Evolutionary conservation across 768 basidiomycete genomes (phyloP).

Genomic region (Termitomyces sp.): DNA sequence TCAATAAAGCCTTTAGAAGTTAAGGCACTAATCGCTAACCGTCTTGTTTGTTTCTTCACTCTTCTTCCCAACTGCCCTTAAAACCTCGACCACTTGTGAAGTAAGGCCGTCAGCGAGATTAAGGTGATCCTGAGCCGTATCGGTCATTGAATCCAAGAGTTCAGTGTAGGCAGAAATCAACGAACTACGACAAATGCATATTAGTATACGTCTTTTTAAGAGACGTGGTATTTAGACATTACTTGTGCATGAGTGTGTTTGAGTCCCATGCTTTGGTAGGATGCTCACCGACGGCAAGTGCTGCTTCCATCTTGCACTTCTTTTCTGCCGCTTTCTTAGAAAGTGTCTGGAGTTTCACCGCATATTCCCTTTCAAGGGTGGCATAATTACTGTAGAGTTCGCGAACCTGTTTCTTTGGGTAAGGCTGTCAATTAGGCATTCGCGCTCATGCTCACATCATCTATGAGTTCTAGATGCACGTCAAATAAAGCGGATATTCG

Average conservation of each 20-base stretch:
- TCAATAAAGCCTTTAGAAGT: conserved; percentile 1
- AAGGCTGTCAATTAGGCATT: background rate
- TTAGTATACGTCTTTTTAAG: conserved; percentile 6
- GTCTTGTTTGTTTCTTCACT: conserved; percentile 69
- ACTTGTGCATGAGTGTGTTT: conserved; percentile 49
- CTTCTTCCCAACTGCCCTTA: conserved; percentile 54
- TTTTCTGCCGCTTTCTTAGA: conserved; percentile 67
- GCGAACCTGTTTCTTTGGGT: conserved; percentile 46
- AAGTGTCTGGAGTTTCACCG: conserved; percentile 60
- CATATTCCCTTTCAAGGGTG: conserved; percentile 75
- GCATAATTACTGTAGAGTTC: conserved; percentile 67
- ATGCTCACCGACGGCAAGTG: conserved; percentile 59
- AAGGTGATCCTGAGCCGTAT: conserved; percentile 64
- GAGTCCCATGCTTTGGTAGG: conserved; percentile 62
- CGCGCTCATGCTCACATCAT: conserved; percentile 44
- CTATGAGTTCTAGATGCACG: conserved; percentile 57
- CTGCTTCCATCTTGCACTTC: conserved; percentile 52
- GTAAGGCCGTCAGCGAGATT: conserved; percentile 58
- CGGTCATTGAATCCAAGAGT: conserved; percentile 56
- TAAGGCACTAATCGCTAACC: conserved; percentile 26
- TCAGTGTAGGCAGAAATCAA: conserved; percentile 66
- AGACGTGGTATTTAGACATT: conserved; percentile 5
- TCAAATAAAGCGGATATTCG: conserved; percentile 53
- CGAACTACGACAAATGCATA: conserved; percentile 42
- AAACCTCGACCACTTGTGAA: conserved; percentile 56